Conservation (phyloP, 2,329 filamentous ascomycete species). For the Beauveria medogensis region DNA sequence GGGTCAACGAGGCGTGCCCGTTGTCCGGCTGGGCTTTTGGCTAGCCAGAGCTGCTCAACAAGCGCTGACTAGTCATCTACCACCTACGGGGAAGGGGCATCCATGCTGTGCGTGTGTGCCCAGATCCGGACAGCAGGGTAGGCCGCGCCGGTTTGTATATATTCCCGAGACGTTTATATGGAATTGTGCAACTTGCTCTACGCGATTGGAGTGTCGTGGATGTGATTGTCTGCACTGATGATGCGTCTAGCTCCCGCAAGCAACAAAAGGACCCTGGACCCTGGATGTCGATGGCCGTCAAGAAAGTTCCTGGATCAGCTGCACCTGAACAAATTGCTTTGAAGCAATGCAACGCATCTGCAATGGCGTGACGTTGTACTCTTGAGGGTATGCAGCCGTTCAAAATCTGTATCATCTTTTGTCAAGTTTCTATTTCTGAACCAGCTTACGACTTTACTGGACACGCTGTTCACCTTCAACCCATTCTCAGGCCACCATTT, state of each 20-base stretch:
- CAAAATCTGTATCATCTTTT: background rate
- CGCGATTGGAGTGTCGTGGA: background rate
- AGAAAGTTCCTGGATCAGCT: background rate
- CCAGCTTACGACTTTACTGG: too few relatives aligned
- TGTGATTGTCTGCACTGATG: constrained; percentile 6
- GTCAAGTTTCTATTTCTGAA: background rate
- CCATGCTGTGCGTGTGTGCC: background rate
- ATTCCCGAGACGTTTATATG: constrained; percentile 35
- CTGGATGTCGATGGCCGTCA: background rate
- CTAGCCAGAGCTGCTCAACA: background rate
- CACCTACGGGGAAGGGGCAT: background rate
- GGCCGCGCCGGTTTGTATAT: constrained; percentile 46
- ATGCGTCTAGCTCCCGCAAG: background rate
- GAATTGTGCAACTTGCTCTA: constrained; percentile 20
- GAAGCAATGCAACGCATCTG: background rate
- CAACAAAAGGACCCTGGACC: background rate
- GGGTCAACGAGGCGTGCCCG: background rate
- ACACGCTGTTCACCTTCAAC: too few relatives aligned
- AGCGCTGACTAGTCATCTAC: background rate
- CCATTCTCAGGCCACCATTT: too few relatives aligned
- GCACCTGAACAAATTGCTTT: background rate
- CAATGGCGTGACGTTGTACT: background rate
- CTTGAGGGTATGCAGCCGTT: background rate
- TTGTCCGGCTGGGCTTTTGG: background rate
- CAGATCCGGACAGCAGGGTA: constrained; percentile 45